Evolutionary conservation across 495 filamentous ascomycete genomes (phyloP), one percentile per base, ranked within the genome.

Genomic region (Massariosphaeria phaeospora): DNA sequence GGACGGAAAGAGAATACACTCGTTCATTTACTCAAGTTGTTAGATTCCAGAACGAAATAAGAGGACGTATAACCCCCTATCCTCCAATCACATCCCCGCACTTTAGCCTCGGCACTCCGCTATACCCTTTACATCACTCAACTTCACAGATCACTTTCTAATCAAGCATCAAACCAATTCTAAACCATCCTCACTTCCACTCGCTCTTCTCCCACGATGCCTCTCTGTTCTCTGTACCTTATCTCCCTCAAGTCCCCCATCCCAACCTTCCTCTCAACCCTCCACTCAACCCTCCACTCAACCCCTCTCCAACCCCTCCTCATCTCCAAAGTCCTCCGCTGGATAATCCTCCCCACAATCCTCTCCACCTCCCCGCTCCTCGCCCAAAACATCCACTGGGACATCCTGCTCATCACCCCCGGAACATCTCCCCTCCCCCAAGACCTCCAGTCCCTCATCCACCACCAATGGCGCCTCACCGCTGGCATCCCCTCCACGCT

Each of bases 401-500:
- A 83, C 50, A 66, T 84, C 18, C 67, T 85, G 8, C 59, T 84
- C 45, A 71, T 84, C 31, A 60, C 83, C 6, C 69, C 74, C 25
- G 54, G 61, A 13, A 61, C 69, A 15, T 30, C 57, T 13, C 50
- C 56, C 53, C 62, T 78, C 24, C 76, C 80, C 11, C 39, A 65
- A 0, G 23, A 57, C 2, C 61, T 78, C 15, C 54, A 70, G 26
- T 30, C 36, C 10, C 33, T 61, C 24, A 67, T 78, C 24, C 61
- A 56, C 17, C 53, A 64, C 18, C 57, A 69, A 48, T 82, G 79
- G 69, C 75, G 64, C 61, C 59, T 82, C 36, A 67, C 68, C 36
- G 76, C 76, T 26, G 82, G 80, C 10, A 73, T 83, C 17, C 80
- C 82, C 1, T 75, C 73, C 9, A 69, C 72, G 12, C 67, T 83